Conservation (phyloP, 768 basidiomycete genomes). For the Macrolepiota dolichaula region DNA sequence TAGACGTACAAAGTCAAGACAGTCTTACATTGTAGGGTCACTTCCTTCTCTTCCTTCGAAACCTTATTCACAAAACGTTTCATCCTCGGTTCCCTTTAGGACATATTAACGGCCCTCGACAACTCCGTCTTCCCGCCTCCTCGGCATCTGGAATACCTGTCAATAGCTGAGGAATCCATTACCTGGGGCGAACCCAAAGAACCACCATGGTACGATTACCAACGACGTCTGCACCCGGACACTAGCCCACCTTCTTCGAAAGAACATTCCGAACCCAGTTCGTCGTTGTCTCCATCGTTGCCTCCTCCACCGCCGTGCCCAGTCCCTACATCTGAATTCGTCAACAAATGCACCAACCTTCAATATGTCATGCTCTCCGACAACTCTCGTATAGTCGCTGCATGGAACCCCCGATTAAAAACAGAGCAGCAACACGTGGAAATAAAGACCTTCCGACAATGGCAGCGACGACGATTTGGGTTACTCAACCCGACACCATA, state of each 20-base stretch:
- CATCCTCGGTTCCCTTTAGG: not conserved
- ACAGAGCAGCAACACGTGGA: not conserved
- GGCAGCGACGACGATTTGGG: slow-evolving; percentile 3
- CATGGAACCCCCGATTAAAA: not conserved
- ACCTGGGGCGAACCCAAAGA: not conserved
- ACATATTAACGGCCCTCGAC: not conserved
- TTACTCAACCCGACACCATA: not conserved
- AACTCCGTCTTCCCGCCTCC: slow-evolving; percentile 5
- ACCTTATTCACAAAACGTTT: not conserved
- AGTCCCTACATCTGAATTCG: not conserved
- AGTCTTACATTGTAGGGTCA: slow-evolving; percentile 1
- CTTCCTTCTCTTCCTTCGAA: too few relatives aligned
- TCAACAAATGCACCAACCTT: slow-evolving; percentile 3
- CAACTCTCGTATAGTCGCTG: not conserved
- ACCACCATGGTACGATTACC: not conserved
- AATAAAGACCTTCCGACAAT: not conserved
- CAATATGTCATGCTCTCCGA: slow-evolving; percentile 8
- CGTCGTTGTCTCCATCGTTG: too few relatives aligned
- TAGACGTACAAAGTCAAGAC: not conserved
- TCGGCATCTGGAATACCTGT: not conserved
- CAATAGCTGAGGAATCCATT: not conserved
- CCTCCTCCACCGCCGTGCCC: not conserved
- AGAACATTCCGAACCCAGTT: too few relatives aligned
- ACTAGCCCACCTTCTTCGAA: not conserved
- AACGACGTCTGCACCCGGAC: not conserved